phyloP scores from a whole-genome alignment of 2,329 filamentous ascomycete species.

The Diaporthe amygdali region DNA sequence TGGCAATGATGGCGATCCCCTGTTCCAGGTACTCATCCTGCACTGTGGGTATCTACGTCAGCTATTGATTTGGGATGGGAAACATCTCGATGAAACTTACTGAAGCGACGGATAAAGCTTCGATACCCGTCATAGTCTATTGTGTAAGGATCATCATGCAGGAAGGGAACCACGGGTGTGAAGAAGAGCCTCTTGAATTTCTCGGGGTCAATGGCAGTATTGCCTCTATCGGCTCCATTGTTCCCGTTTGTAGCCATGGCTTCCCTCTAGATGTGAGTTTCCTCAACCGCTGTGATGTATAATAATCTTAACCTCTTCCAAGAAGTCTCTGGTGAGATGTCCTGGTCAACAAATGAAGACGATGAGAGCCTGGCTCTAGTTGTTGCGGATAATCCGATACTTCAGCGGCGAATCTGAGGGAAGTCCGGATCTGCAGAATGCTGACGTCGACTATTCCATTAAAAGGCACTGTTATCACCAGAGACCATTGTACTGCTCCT shows the following conservation, averaged over 20 bases:
- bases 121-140: neutral
- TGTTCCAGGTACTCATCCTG: neutral
- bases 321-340: too few species aligned
- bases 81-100: neutral
- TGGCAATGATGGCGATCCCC: neutral
- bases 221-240: neutral
- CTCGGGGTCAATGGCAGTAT: neutral
- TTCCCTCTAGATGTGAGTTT: neutral
- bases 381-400: neutral
- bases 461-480: neutral
- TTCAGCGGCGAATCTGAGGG: neutral
- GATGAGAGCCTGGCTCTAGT: neutral
- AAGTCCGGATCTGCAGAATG: neutral
- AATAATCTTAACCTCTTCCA: too few species aligned
- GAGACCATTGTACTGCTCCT: neutral
- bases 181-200: constrained; percentile 3
- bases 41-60: neutral
- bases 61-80: neutral
- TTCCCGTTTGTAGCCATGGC: neutral
- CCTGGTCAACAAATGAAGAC: too few species aligned
- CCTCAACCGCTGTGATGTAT: too few species aligned
- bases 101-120: neutral
- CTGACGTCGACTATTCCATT: neutral
- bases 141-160: neutral
- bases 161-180: neutral